phyloP scores from a whole-genome alignment of 2,329 filamentous ascomycete species.

The Trichoderma koningii region DNA sequence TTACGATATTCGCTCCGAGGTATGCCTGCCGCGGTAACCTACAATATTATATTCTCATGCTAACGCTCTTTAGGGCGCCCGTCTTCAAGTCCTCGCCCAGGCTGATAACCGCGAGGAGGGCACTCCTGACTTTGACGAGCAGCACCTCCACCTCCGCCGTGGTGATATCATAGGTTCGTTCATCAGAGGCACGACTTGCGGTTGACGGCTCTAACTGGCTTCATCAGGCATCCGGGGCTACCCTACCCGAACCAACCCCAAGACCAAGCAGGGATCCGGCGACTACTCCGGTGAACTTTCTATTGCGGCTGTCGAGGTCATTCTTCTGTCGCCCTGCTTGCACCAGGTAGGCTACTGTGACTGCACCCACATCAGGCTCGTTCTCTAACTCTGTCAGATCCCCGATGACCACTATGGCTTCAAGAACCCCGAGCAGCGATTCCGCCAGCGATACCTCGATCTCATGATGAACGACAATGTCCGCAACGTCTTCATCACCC shows the following conservation, averaged over 20 bases:
- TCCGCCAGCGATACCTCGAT: slow-evolving; percentile 91
- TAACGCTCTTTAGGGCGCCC: slow-evolving; percentile 49
- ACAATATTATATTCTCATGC: not conserved
- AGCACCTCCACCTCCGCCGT: slow-evolving; percentile 85
- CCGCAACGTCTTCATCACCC: slow-evolving; percentile 79
- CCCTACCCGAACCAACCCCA: slow-evolving; percentile 71
- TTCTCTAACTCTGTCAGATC: slow-evolving; percentile 35
- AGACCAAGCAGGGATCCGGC: slow-evolving; percentile 81
- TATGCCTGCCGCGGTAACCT: slow-evolving; percentile 10
- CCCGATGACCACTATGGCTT: slow-evolving; percentile 92
- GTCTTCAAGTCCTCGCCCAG: slow-evolving; percentile 92
- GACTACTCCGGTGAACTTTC: slow-evolving; percentile 74
- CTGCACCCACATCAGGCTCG: not conserved
- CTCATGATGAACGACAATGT: slow-evolving; percentile 94
- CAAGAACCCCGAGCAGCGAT: slow-evolving; percentile 91
- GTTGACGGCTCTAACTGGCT: not conserved
- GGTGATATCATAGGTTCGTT: slow-evolving; percentile 81
- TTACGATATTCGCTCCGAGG: slow-evolving; percentile 65
- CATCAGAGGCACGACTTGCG: slow-evolving; percentile 32
- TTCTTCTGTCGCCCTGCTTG: slow-evolving; percentile 85
- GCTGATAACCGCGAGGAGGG: slow-evolving; percentile 72
- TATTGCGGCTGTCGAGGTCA: slow-evolving; percentile 85
- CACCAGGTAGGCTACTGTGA: slow-evolving; percentile 53
- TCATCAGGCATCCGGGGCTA: slow-evolving; percentile 36
- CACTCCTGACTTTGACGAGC: slow-evolving; percentile 71